phyloP scores from a whole-genome alignment of 2,329 filamentous ascomycete genomes.

The Macrophomina tecta region DNA sequence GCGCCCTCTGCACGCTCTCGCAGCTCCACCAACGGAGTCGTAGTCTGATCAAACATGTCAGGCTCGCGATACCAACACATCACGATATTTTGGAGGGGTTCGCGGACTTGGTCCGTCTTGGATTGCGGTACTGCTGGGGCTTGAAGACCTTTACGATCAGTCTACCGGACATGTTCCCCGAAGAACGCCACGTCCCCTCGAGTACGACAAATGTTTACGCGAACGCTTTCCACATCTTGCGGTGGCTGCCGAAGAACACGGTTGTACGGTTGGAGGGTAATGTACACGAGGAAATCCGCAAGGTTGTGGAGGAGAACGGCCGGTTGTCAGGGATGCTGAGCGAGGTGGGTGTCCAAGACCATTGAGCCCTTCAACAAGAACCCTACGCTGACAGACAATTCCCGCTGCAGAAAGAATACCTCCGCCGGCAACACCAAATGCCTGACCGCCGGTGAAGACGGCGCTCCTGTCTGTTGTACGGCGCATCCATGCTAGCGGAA shows the following conservation, averaged over 20 bases:
- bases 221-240: constrained; percentile 54
- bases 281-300: constrained; percentile 47
- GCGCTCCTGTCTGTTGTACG: constrained; percentile 31
- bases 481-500: constrained; percentile 31
- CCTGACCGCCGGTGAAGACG: constrained; percentile 33
- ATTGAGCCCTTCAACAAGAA: neutral
- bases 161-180: constrained; percentile 42
- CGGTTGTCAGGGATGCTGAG: constrained; percentile 48
- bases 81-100: constrained; percentile 56
- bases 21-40: constrained; percentile 51
- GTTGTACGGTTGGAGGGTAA: constrained; percentile 49
- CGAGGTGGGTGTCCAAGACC: constrained; percentile 40
- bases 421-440: constrained; percentile 47
- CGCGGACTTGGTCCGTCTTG: constrained; percentile 52
- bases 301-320: constrained; percentile 51
- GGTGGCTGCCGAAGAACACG: constrained; percentile 53
- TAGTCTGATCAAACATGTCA: constrained; percentile 51
- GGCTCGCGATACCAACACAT: constrained; percentile 52
- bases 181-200: constrained; percentile 33
- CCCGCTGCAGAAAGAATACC: constrained; percentile 36
- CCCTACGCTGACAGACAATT: neutral
- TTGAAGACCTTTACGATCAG: constrained; percentile 50
- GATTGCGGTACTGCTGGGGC: constrained; percentile 54
- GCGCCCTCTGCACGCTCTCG: constrained; percentile 46
- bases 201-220: constrained; percentile 52